Evolutionary conservation across 148 eudicot species (phyloP).

Genomic region (Linanthus parryae): DNA sequence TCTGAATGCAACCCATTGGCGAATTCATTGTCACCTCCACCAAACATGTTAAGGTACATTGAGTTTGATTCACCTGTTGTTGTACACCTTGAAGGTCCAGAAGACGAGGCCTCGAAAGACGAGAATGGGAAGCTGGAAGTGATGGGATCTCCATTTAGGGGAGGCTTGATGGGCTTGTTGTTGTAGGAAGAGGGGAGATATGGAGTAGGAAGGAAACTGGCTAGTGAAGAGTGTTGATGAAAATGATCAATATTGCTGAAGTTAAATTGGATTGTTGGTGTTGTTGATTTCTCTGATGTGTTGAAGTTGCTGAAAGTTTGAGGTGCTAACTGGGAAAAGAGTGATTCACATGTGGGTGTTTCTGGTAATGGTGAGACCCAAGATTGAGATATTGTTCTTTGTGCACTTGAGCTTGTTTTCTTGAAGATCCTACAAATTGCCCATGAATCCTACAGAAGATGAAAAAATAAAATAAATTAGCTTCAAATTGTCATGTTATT

Average conservation of each 20-base stretch:
- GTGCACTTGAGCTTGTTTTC: conserved; percentile 59
- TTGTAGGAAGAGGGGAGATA: conserved; percentile 8
- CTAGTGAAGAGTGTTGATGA: neutral
- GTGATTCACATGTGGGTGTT: conserved; percentile 10
- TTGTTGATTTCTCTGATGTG: conserved; percentile 6
- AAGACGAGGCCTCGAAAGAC: conserved; percentile 19
- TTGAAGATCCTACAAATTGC: conserved; percentile 92
- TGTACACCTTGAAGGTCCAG: conserved; percentile 10
- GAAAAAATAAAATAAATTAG: too few species aligned
- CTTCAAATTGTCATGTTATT: neutral
- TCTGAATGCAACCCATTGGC: too few species aligned
- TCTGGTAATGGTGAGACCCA: conserved; percentile 58
- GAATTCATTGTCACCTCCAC: too few species aligned
- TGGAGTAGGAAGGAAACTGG: conserved; percentile 6
- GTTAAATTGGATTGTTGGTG: conserved; percentile 16
- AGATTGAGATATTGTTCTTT: conserved; percentile 62
- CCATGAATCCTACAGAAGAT: conserved; percentile 87
- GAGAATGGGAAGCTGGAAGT: conserved; percentile 28
- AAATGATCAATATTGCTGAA: too few species aligned
- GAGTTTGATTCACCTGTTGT: conserved; percentile 34
- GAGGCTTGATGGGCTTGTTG: conserved; percentile 17
- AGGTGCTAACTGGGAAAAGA: conserved; percentile 10
- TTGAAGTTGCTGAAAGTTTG: conserved; percentile 20
- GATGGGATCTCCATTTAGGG: too few species aligned
- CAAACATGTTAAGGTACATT: conserved; percentile 28